A percentile compares a stretch with the other conserved stretches of the same genome.
phyloP scores from a whole-genome alignment of 331 rosid genomes.

The Ulmus americana region DNA sequence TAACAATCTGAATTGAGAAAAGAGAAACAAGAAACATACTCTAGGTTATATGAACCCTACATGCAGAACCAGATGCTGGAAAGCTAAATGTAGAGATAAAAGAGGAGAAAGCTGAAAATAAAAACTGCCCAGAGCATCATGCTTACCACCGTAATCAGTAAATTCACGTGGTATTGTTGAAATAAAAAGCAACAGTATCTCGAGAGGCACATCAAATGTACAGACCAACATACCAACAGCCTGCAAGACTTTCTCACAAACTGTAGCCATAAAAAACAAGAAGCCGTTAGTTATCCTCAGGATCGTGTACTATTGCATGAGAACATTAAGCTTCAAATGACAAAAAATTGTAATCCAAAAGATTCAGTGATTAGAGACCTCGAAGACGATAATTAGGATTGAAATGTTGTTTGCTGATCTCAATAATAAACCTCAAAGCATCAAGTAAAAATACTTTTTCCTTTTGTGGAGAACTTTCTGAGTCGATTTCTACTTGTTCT shows the following conservation, averaged over 20 bases:
- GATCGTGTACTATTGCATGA: background rate
- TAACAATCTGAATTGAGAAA: no score
- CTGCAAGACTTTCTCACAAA: conserved; percentile 65
- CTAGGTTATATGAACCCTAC: no score
- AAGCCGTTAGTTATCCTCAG: conserved; percentile 19
- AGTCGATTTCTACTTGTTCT: conserved; percentile 25
- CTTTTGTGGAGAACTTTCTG: conserved; percentile 30
- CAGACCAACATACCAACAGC: conserved; percentile 73
- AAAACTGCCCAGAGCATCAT: conserved; percentile 9
- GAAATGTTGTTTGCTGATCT: conserved; percentile 92
- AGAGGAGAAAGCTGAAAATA: background rate
- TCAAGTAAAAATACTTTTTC: conserved; percentile 49
- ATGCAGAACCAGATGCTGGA: conserved; percentile 6
- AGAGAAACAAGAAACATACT: no score
- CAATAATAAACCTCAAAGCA: conserved; percentile 66
- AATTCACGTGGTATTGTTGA: conserved; percentile 78
- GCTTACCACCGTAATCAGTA: conserved; percentile 72
- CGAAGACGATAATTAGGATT: conserved; percentile 84
- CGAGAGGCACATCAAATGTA: conserved; percentile 59
- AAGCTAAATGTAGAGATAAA: background rate
- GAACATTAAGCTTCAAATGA: conserved; percentile 19
- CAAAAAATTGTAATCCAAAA: conserved; percentile 33
- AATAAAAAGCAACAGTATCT: conserved; percentile 61
- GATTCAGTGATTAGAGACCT: conserved; percentile 51
- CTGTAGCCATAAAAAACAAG: conserved; percentile 36